Evolutionary conservation across 2,329 filamentous ascomycete species (phyloP), one percentile per base, ranked within the genome.

Genomic region (Pseudocercospora crystallina): DNA sequence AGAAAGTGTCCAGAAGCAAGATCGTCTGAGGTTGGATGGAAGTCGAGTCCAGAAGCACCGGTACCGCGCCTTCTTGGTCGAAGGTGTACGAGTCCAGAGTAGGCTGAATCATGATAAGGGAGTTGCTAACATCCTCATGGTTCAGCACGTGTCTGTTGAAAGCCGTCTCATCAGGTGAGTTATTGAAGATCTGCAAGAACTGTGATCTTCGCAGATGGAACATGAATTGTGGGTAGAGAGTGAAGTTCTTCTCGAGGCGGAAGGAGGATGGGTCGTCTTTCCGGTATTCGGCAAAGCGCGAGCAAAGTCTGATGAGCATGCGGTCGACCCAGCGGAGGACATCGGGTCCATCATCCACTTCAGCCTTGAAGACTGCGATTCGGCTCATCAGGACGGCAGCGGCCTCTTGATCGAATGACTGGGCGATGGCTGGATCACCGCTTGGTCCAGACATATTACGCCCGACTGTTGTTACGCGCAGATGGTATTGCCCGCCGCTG

Each of bases 161-260:
- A n/a, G 94, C 94, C 17, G 94, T 99, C 73, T 99, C 94, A 64
- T 99, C 94, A 7, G 94, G 94, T 0, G 92, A 97, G 72, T 97
- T 99, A 78, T 99, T 99, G 82, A 99, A 99, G 50, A 99, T 91
- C 68, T 99, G 94, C 59, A 99, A 74, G 78, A 99, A 99, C 72
- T 97, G 94, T 73, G 90, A 96, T 72, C 94, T 84, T 63, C 94
- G 87, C 54, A 99, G 81, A 71, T 99, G 94, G 80, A 99, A 99
- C 94, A 99, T 99, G 75, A 99, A 99, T 70, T 99, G 94, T 20
- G 94, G 94, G 68, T 99, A 99, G 12, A 99, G 80, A 0, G 92
- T 97, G 68, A 99, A 99, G 77, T 99, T 99, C 83, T 96, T 96
- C 73, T 99, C 94, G 57, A 96, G 74, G 32, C 90, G 84, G 83